Evolutionary conservation across 2,329 filamentous ascomycete genomes (phyloP).

Genomic region (Lasiodiplodia sp.): DNA sequence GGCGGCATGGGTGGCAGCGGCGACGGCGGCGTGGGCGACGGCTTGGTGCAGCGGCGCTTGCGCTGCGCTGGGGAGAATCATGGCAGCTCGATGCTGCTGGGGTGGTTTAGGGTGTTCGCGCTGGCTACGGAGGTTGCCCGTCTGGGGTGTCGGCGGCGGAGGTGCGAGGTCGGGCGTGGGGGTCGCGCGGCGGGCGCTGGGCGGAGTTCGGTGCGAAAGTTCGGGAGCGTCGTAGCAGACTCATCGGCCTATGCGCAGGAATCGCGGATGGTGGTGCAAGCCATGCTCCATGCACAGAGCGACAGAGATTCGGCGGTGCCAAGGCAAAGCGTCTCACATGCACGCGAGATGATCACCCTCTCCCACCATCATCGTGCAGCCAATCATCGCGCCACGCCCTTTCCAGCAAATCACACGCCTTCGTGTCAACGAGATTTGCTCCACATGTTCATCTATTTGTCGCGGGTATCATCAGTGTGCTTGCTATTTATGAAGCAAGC

Average conservation of each 20-base stretch:
- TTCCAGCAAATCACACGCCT: neutral
- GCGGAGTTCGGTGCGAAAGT: neutral
- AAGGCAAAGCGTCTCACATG: constrained; percentile 23
- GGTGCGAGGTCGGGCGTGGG: neutral
- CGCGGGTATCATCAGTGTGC: constrained; percentile 19
- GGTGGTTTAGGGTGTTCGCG: neutral
- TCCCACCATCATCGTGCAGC: constrained; percentile 13
- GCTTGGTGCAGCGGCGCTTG: constrained; percentile 25
- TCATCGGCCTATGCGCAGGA: constrained; percentile 16
- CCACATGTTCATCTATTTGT: constrained; percentile 16
- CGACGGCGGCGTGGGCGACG: constrained; percentile 3
- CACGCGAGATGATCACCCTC: constrained; percentile 16
- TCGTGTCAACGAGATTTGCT: constrained; percentile 22
- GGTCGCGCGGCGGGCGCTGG: constrained; percentile 12
- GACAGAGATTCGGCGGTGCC: constrained; percentile 1
- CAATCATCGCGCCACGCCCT: constrained; percentile 5
- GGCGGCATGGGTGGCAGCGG: constrained; percentile 9
- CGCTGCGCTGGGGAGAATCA: constrained; percentile 25
- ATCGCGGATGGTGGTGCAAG: constrained; percentile 11
- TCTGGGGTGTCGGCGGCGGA: neutral
- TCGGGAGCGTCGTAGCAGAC: constrained; percentile 6
- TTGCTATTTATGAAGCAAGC: neutral
- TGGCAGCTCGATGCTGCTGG: constrained; percentile 15
- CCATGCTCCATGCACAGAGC: constrained; percentile 10
- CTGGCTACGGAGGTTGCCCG: neutral